Base-by-base conservation (phyloP, 1,284 basidiomycete species). In the Ustilago bromivora region DNA sequence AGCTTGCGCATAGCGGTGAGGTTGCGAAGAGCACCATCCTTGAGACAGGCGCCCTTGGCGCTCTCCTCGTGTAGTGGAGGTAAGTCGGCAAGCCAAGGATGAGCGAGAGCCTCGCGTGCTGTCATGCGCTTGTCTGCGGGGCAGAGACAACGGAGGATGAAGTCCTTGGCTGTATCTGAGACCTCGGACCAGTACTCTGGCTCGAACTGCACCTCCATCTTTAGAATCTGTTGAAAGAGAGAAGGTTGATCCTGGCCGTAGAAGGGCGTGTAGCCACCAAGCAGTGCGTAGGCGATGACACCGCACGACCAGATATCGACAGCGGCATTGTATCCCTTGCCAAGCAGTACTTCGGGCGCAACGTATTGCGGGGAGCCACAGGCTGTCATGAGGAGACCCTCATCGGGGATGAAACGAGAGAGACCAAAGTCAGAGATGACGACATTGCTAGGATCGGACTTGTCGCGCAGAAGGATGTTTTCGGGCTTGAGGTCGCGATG, bases 351-450 rank as follows among this genome's bases (percentile, higher is more conserved):
- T 62, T 86, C 85, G 3, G 85, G 85, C 12, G 84, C 81, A 38
- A 86, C 83, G 56, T 86, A 86, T 51, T 86, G 82, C 0, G 85
- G 84, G 32, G 81, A 83, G 7, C 83, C 84, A 61, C 84, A 85
- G 4, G 84, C 83, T 10, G 83, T 85, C 72, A 85, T 79, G 47
- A 86, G 69, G 6, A 84, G 70, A 7, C 79, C 81, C 23, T 85
- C 82, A 3, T 81, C 78, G 0, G 83, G 82, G 49, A 85, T 82
- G 56, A 86, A 79, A 36, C 80, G 72, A 7, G 81, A 82, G 3
- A 86, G 77, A n/a, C 84, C 84, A 71, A 86, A 86, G 62, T 85
- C 85, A 23, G 82, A 83, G 51, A 86, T 85, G 57, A 82, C 83
- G 19, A 86, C 72, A 41, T 82, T 66, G 52, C 78, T 79, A 0